A percentile compares a stretch with the other conserved stretches of the same genome.
Conservation (phyloP, 768 basidiomycete genomes). For the Nidularia pulvinata region DNA sequence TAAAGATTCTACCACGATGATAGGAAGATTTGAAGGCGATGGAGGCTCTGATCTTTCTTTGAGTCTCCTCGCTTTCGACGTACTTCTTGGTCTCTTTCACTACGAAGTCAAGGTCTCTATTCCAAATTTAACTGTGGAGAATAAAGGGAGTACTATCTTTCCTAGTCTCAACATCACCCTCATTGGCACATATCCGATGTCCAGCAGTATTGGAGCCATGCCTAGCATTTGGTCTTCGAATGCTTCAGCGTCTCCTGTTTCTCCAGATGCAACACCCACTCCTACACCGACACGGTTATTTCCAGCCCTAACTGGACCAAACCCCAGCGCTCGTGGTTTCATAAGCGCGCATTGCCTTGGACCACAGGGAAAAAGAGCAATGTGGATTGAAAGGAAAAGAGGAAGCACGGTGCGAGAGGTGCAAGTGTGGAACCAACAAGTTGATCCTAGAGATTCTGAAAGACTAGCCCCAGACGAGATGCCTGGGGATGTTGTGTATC, state of each 20-base stretch:
- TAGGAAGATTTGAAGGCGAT: neutral
- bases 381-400: conserved; percentile 55
- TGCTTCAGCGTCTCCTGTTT: conserved; percentile 2
- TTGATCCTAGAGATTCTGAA: conserved; percentile 3
- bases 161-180: conserved; percentile 33
- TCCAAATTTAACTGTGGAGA: conserved; percentile 1
- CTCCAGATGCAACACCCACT: conserved; percentile 9
- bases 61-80: conserved; percentile 42
- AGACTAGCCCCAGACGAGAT: conserved; percentile 13
- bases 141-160: neutral
- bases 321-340: conserved; percentile 36
- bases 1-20: neutral
- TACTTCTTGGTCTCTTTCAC: conserved; percentile 50
- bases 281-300: conserved; percentile 6
- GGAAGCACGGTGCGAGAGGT: conserved; percentile 40
- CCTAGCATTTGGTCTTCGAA: conserved; percentile 4
- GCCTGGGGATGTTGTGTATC: conserved; percentile 25
- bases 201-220: conserved; percentile 12
- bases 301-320: neutral
- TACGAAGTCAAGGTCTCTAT: conserved; percentile 29
- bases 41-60: conserved; percentile 11
- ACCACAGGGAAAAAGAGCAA: conserved; percentile 44
- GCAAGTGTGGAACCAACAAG: conserved; percentile 32
- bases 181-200: conserved; percentile 41
- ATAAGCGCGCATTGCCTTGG: conserved; percentile 49